phyloP scores from a whole-genome alignment of 2,329 filamentous ascomycete genomes.

The Penicillium oxalicum region DNA sequence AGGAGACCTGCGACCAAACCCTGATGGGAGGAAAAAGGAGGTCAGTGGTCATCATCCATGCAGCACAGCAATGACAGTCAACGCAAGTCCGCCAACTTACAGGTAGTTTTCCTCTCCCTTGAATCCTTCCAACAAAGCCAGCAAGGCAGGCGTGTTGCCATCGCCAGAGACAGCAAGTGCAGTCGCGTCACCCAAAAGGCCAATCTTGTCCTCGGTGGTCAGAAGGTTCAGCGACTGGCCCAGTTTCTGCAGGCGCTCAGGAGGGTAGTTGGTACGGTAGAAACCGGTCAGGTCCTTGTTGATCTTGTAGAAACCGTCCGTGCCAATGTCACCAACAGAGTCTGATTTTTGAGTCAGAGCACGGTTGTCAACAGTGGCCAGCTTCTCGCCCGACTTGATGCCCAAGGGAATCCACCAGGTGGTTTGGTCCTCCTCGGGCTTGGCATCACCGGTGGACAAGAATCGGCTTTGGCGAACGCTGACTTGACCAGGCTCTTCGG shows the following conservation, averaged over 20 bases:
- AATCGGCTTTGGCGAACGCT: constrained; percentile 81
- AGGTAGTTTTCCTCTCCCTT: constrained; percentile 74
- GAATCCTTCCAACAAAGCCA: constrained; percentile 83
- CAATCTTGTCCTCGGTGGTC: constrained; percentile 83
- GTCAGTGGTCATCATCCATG: constrained; percentile 13
- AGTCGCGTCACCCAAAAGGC: constrained; percentile 80
- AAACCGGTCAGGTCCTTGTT: constrained; percentile 85
- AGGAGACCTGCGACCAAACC: constrained; percentile 81
- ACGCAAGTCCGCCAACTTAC: constrained; percentile 28
- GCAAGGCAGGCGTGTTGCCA: constrained; percentile 70
- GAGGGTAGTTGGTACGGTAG: constrained; percentile 89
- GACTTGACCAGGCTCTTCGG: constrained; percentile 77
- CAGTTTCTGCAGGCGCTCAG: constrained; percentile 73
- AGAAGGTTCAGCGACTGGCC: constrained; percentile 70
- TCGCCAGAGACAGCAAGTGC: constrained; percentile 85
- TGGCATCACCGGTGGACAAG: constrained; percentile 83
- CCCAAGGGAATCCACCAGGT: constrained; percentile 94
- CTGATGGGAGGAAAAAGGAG: constrained; percentile 22
- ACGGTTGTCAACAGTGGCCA: constrained; percentile 56
- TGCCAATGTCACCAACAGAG: constrained; percentile 58
- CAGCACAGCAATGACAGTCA: too few species aligned
- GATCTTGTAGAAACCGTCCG: constrained; percentile 86
- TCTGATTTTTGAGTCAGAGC: constrained; percentile 72
- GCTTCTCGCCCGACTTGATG: constrained; percentile 66
- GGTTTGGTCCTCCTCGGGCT: constrained; percentile 83